phyloP scores from a whole-genome alignment of 2,329 filamentous ascomycete species.

The Ascochyta koolunga region DNA sequence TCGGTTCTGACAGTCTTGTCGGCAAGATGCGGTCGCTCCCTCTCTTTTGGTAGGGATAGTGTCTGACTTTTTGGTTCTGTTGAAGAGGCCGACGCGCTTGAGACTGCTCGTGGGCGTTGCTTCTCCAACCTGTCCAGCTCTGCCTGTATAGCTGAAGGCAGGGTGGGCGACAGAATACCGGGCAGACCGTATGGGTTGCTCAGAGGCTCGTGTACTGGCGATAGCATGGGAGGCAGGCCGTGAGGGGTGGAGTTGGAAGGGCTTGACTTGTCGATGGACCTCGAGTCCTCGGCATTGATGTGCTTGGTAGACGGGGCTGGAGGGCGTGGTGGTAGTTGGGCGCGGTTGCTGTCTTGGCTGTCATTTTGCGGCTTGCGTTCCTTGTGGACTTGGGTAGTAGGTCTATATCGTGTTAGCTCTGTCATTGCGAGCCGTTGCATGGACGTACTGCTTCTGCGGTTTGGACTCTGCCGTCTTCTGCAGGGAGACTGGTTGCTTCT shows the following conservation, averaged over 20 bases:
- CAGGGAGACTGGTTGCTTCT: conserved; percentile 21
- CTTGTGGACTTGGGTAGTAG: conserved; percentile 22
- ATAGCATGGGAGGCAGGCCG: conserved; percentile 46
- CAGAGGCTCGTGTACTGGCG: conserved; percentile 51
- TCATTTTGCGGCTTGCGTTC: conserved; percentile 26
- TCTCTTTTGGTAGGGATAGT: conserved; percentile 25
- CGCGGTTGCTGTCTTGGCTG: conserved; percentile 15
- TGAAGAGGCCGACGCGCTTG: conserved; percentile 44
- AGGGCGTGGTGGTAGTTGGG: conserved; percentile 22
- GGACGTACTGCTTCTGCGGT: conserved; percentile 29
- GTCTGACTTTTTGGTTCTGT: conserved; percentile 40
- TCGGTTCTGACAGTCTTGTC: conserved; percentile 30
- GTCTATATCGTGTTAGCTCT: conserved; percentile 29
- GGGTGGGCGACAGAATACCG: conserved; percentile 62
- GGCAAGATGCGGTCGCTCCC: conserved; percentile 23
- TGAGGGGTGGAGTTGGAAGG: conserved; percentile 44
- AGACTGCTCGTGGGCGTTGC: conserved; percentile 43
- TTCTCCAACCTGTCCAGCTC: conserved; percentile 55
- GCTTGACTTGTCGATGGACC: conserved; percentile 36
- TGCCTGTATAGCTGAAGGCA: conserved; percentile 62
- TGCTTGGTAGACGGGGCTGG: conserved; percentile 33
- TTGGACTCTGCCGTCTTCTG: conserved; percentile 22
- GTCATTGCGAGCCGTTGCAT: background rate
- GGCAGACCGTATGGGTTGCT: conserved; percentile 53
- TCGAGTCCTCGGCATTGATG: conserved; percentile 48